Evolutionary conservation across 2,329 filamentous ascomycete species (phyloP), one percentile per base, ranked within the genome.

Genomic region (Allantophomopsis lycopodina): DNA sequence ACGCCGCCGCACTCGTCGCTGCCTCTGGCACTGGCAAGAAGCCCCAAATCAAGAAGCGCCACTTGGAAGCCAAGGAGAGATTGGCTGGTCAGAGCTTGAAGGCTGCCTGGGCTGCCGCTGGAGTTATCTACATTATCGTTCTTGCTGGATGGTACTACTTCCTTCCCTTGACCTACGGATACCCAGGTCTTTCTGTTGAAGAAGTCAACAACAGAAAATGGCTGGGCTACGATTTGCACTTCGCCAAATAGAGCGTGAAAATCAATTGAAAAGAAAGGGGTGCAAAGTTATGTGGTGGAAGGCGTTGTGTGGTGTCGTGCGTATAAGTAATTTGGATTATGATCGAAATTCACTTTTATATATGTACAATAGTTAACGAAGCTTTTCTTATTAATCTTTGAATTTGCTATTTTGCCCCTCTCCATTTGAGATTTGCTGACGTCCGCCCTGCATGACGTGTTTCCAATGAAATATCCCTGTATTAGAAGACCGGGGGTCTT

Each of bases 181-280:
- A 84, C 58, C 91, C 91, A 4, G 89, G 89, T 28, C 70, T 98
- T 53, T 75, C 69, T 41, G 80, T 94, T 14, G 75, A 79, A 11
- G 69, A 86, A 57, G 83, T 98, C 21, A 63, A 82, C 46, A 73
- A 79, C 46, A 79, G 91, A 60, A 95, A 95, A 69, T 96, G 89
- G 89, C 70, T 98, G 48, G 83, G 84, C 47, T 98, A 96, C 59
- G 91, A 98, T 60, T 71, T 98, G 57, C 91, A 98, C 66, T 98
- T 98, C 67, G 91, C 91, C 43, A 98, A 98, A 75, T 98, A 57
- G 41, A 45, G 23, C 3, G 23, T 28, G 7, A 8, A 28, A 28
- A 28, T 28, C 23, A 28, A 28, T 28, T 28, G 23, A 28, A 28
- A 28, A 5, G 23, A 28, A 28, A 12, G 8, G 23, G 23, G 11